These are phyloP conservation scores for Ceratocystis smalleyi DNA, from an alignment of 2,329 filamentous ascomycete genomes.

Conservation along the genomic window DNA sequence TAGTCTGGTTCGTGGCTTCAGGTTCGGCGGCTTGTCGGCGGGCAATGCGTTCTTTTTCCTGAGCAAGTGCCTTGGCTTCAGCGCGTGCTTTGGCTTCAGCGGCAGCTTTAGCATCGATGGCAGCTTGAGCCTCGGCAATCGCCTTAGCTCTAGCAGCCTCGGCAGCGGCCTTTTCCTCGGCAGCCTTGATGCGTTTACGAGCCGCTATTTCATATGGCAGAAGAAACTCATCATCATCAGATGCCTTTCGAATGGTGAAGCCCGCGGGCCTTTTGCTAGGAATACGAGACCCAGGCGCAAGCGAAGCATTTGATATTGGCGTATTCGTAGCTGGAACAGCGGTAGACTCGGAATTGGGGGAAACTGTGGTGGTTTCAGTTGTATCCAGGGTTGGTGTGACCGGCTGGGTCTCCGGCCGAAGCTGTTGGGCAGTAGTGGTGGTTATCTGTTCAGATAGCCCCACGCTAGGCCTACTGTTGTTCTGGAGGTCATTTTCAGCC, in stretches of 20 bases:
- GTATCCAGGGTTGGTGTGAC: neutral
- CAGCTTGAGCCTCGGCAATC: neutral
- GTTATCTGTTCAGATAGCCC: conserved; percentile 4
- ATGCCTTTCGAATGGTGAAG: conserved; percentile 10
- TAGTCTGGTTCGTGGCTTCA: neutral
- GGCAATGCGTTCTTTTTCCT: neutral
- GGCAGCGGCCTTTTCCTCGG: neutral
- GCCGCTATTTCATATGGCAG: conserved; percentile 9
- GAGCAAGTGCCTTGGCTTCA: neutral
- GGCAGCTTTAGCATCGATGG: neutral
- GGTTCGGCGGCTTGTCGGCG: neutral
- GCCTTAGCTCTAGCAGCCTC: neutral
- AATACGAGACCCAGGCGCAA: neutral
- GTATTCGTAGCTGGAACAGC: neutral
- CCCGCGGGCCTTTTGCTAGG: neutral
- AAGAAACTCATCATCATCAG: conserved; percentile 8
- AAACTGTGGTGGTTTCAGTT: neutral
- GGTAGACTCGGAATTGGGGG: neutral
- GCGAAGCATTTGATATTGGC: neutral
- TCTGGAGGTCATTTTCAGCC: too few relatives aligned
- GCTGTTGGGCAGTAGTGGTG: neutral
- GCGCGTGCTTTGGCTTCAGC: neutral
- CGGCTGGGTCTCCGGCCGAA: neutral
- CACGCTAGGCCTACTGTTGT: neutral
- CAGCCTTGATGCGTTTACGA: neutral